A percentile compares a stretch with the other conserved stretches of the same genome.
These are phyloP conservation scores for Batkoa obscura DNA, from an alignment of 371 early-diverging fungal genomes.

Conservation along the genomic window DNA sequence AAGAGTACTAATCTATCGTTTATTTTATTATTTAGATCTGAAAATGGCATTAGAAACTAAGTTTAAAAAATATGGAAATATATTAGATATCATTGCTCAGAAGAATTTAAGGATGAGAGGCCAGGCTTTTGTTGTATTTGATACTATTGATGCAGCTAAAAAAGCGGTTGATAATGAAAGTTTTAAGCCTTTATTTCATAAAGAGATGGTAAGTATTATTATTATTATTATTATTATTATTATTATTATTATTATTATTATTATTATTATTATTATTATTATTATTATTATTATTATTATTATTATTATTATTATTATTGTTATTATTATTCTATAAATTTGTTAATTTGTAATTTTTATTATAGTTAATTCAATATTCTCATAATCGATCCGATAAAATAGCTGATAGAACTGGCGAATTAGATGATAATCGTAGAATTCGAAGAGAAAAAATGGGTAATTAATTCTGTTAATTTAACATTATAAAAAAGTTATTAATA, in stretches of 20 bases:
- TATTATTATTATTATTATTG: background rate
- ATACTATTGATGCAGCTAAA: conserved; percentile 51
- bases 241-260: background rate
- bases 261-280: background rate
- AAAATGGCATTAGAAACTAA: conserved; percentile 55
- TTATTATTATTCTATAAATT: background rate
- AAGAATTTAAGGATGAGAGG: conserved; percentile 68
- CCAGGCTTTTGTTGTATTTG: conserved; percentile 87
- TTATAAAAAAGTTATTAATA: background rate
- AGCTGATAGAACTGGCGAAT: conserved; percentile 52
- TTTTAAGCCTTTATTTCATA: conserved; percentile 58
- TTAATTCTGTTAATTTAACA: background rate
- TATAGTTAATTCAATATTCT: conserved; percentile 55
- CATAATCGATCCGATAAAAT: conserved; percentile 62
- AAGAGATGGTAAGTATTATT: conserved; percentile 42
- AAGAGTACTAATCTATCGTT: too few species aligned
- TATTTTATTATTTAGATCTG: conserved; percentile 18
- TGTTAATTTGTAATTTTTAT: background rate
- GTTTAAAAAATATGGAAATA: conserved; percentile 70
- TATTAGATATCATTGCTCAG: conserved; percentile 70
- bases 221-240: background rate
- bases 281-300: conserved; percentile 2
- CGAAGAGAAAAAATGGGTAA: conserved; percentile 38
- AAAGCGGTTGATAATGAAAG: conserved; percentile 73
- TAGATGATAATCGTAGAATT: conserved; percentile 17